Evolutionary conservation across 768 basidiomycete species (phyloP), one percentile per base, ranked within the genome.

Genomic region (Naganishia onofrii): DNA sequence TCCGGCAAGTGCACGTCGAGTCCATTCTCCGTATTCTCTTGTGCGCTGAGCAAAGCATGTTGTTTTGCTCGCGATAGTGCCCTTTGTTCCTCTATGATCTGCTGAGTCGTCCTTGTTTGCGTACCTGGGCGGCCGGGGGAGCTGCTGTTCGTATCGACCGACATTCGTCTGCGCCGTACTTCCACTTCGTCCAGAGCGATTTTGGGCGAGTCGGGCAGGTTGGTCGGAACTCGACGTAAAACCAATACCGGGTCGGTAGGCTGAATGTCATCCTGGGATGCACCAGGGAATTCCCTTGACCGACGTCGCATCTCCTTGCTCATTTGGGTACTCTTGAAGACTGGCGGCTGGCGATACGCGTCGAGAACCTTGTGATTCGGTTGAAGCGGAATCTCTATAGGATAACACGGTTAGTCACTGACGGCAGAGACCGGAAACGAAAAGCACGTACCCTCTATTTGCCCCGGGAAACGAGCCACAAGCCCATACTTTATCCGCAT

Each of bases 71-170:
- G 86, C 8, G 86, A 88, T 0, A 88, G 90, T 0, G 90, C 91
- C 6, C 94, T 87, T 77, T 97, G 95, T 6, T 93, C 93, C 15
- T 91, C 91, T 68, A 97, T 96, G 75, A 96, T 90, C 74, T 96
- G 93, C 72, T 91, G 90, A 28, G 55, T 52, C 31, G 66, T 71
- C 52, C 58, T 57, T 4, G 51, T 48, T n/a, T 31, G 46, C 31
- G 26, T n/a, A 1, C 21, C 31, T 0, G 19, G 66, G n/a, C 55
- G 26, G 55, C 66, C 57, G 65, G 72, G 51, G 71, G 72, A 60
- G 60, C 48, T 51, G 21, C 48, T 51, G 23, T 70, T 60, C 66
- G 72, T 57, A 69, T 36, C 31, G 68, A 26, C 71, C 67, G 46
- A 69, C 4, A 70, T 34, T 13, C 71, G 71, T 26, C 63, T 21